Base-by-base conservation (phyloP, 2,329 filamentous ascomycete species). In the Fusarium albidum region DNA sequence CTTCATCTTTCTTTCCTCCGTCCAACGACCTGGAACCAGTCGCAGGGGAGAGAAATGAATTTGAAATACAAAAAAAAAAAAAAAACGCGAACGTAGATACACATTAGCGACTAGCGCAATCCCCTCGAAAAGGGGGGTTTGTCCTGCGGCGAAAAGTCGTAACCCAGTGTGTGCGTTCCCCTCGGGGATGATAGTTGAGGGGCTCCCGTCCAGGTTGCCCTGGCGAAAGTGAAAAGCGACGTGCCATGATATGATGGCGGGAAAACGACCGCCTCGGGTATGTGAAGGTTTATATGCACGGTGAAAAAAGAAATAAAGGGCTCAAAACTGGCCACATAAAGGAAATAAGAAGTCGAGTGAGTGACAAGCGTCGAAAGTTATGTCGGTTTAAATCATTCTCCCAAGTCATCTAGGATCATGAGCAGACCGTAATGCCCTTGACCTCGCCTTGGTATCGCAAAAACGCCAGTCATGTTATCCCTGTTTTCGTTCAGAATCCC, bases 401-500 rank as follows among this genome's bases (percentile, higher is more conserved):
- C 52, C 52, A 49, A 55, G 58, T 61, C 61, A 52, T 66, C 32
- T 42, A 57, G 54, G 62, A 58, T 60, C 55, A 43, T 59, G 55
- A 62, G 52, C 65, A 57, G 59, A 58, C 52, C 55, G 54, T 65
- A 51, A 62, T 60, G 57, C 55, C 52, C 59, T 11, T 44, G 45
- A 52, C 52, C 54, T 54, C 48, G 63, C 55, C 58, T 58, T 63
- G 60, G 54, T 60, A 58, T 65, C 61, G 61, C 54, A 65, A 55
- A 62, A 69, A 69, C 71, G 71, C 71, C 69, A 38, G 58, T 57
- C 63, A 59, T 59, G 60, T 63, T 66, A 59, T 61, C 53, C 55
- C 54, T 60, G 46, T 60, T 60, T 59, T 56, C 56, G 52, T 63
- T 49, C 50, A 47, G 49, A 62, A 49, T 58, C 61, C 58, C 37